Base-by-base conservation (phyloP, 176 grass and related monocot species). In the Saccharum spontaneum region DNA sequence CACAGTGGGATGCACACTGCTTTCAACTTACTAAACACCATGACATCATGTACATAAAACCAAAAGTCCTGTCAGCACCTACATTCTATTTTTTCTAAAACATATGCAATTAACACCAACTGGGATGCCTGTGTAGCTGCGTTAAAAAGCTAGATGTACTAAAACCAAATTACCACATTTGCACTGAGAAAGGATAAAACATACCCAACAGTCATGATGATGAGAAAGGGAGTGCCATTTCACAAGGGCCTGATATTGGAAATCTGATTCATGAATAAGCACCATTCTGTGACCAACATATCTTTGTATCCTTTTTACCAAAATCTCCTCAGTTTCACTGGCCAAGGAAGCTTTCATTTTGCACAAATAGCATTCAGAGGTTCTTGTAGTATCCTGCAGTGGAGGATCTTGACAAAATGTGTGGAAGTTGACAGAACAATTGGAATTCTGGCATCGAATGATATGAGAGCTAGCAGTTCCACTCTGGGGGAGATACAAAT, bases 221-320 rank as follows among this genome's bases (percentile, higher is more conserved):
- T 94, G 92, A 45, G 92, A 94, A 87, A 94, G 84, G 15, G 82
- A 83, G 39, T 86, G 89, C 90, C 92, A 94, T 82, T 94, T 92
- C 62, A 94, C 77, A 4, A 94, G 79, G 9, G 92, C 76, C 52
- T 94, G 84, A 81, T 85, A 78, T 62, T 94, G 84, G 46, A 88
- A 79, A 81, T 39, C 71, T 22, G 61, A 40, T 68, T 81, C 83
- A 31, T 79, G 43, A 81, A 87, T 52, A 87, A 69, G 45, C n/a
- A 94, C 34, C 39, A 75, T 76, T 83, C 90, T 92, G 74, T 89
- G 87, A 14, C 92, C 92, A 33, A 90, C 80, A 37, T 90, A 60
- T 69, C 71, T 89, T 68, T 90, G 84, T 79, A 94, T 87, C 34
- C 64, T 94, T 85, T 83, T 94, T 33, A 66, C 48, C 41, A 36